Conservation (phyloP, 805 yeast species). For the Pichia rugopelliculosa region DNA sequence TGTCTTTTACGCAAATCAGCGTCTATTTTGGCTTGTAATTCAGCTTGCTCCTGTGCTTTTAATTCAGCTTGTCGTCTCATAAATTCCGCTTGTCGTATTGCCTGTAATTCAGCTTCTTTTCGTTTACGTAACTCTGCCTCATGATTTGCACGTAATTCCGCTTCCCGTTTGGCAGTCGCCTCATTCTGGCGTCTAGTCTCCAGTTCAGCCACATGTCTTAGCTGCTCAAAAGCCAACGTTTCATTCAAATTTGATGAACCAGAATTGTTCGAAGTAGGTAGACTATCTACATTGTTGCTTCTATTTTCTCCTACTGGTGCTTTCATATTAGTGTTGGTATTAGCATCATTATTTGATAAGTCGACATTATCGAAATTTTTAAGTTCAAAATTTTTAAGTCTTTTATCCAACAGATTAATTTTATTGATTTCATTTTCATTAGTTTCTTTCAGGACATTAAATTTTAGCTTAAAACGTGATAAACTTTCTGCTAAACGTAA, state of each 20-base stretch:
- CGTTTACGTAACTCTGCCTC: not conserved
- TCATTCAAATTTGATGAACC: too few relatives aligned
- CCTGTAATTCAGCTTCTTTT: not conserved
- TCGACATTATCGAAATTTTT: not conserved
- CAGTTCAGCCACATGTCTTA: not conserved
- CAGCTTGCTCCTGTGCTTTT: not conserved
- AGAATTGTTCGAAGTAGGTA: too few relatives aligned
- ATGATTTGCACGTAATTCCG: not conserved
- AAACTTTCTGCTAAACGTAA: not conserved
- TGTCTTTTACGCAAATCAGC: not conserved
- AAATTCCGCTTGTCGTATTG: not conserved
- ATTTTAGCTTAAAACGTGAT: not conserved
- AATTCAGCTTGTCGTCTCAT: not conserved
- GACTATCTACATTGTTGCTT: not conserved
- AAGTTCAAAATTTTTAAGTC: not conserved
- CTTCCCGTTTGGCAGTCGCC: not conserved
- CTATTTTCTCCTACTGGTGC: too few relatives aligned
- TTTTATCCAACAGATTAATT: slow-evolving; percentile 1
- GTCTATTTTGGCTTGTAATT: not conserved
- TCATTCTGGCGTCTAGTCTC: too few relatives aligned
- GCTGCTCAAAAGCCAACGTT: too few relatives aligned
- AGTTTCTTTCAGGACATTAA: not conserved
- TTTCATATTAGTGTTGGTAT: not conserved
- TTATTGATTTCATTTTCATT: not conserved
- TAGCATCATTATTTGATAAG: too few relatives aligned